A percentile compares a stretch with the other conserved stretches of the same genome.
Conservation (phyloP, 2,329 filamentous ascomycete species). For the Dactylellina haptotyla region DNA sequence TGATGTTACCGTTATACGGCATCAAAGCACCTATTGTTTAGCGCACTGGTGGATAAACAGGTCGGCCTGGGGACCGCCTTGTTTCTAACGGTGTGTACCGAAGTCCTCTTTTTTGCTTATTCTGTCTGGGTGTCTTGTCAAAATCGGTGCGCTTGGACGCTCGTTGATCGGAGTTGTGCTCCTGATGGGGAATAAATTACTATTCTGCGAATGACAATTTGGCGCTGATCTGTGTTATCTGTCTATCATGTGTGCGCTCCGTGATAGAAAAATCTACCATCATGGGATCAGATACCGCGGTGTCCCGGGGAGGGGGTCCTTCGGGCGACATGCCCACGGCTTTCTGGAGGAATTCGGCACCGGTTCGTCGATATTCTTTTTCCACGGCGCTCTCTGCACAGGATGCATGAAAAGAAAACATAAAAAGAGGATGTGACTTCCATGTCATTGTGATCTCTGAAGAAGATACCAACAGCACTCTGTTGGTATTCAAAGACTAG, state of each 20-base stretch:
- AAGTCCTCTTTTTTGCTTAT: neutral
- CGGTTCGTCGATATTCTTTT: constrained; percentile 1
- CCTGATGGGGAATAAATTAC: constrained; percentile 4
- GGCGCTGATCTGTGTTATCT: constrained; percentile 31
- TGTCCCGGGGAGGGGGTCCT: neutral
- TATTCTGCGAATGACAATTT: constrained; percentile 51
- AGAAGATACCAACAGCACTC: too few relatives aligned
- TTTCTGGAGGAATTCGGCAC: neutral
- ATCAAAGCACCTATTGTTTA: constrained; percentile 10
- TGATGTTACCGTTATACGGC: constrained; percentile 11
- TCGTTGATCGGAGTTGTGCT: constrained; percentile 29
- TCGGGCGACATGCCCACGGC: neutral
- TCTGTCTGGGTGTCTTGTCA: constrained; percentile 27
- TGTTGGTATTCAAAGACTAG: constrained; percentile 9
- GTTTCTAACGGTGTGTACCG: constrained; percentile 6
- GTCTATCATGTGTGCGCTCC: constrained; percentile 5
- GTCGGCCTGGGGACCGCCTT: constrained; percentile 33
- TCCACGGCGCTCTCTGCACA: constrained; percentile 9
- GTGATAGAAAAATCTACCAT: constrained; percentile 10
- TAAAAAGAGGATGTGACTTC: neutral
- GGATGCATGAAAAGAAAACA: constrained; percentile 7
- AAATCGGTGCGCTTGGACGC: constrained; percentile 49
- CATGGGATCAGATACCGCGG: constrained; percentile 23
- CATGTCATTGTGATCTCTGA: neutral
- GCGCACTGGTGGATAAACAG: constrained; percentile 6